These are phyloP conservation scores for Cordyceps fumosorosea DNA, from an alignment of 2,329 filamentous ascomycete genomes.

Conservation along the genomic window DNA sequence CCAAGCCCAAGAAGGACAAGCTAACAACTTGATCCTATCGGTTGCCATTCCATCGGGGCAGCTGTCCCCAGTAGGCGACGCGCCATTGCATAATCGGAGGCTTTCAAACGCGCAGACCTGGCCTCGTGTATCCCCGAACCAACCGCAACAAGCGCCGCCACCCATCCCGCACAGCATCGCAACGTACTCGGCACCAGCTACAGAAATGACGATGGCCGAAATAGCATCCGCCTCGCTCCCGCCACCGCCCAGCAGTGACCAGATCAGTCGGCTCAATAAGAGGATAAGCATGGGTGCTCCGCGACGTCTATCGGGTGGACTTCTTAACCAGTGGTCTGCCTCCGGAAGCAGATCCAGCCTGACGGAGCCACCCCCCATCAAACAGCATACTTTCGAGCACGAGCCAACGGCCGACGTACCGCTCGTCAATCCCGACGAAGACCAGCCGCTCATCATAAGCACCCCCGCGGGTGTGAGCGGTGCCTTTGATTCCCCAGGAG, in stretches of 20 bases:
- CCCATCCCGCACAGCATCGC: background rate
- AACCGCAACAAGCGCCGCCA: constrained; percentile 7
- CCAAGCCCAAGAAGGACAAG: constrained; percentile 18
- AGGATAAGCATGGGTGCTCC: constrained; percentile 32
- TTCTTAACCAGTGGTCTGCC: constrained; percentile 34
- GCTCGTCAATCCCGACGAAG: constrained; percentile 25
- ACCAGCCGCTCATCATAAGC: constrained; percentile 55
- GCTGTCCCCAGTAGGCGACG: constrained; percentile 13
- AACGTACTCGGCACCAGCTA: constrained; percentile 8
- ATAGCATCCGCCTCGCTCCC: constrained; percentile 22
- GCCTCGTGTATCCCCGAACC: constrained; percentile 31
- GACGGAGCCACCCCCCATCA: constrained; percentile 15
- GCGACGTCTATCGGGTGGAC: constrained; percentile 37
- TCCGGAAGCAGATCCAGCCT: constrained; percentile 28
- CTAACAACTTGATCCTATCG: constrained; percentile 18
- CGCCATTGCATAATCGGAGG: constrained; percentile 16
- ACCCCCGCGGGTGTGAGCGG: constrained; percentile 50
- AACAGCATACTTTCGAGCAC: background rate
- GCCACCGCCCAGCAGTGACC: constrained; percentile 32
- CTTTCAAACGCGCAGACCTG: constrained; percentile 38
- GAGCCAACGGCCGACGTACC: background rate
- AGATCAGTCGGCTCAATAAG: constrained; percentile 31
- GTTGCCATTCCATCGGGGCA: constrained; percentile 24
- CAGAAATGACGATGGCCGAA: background rate
- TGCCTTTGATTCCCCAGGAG: constrained; percentile 42